These are phyloP conservation scores for Spencermartinsiella ligniputridi DNA, from an alignment of 1,139 yeast genomes.

Conservation along the genomic window DNA sequence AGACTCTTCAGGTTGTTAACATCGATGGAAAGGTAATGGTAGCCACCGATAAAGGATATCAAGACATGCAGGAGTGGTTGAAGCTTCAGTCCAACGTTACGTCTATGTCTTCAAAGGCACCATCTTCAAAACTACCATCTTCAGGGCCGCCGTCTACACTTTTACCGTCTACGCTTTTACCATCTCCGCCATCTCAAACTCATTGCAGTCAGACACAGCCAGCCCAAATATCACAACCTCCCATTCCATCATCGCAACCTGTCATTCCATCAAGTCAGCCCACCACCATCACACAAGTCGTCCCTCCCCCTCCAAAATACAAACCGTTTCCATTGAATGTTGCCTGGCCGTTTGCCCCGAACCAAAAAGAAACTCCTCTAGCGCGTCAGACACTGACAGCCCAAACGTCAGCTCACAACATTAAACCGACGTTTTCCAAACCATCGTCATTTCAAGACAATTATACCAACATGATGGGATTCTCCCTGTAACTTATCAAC, in stretches of 20 bases:
- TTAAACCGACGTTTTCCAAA: neutral
- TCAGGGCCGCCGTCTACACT: too few species aligned
- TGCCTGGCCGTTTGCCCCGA: neutral
- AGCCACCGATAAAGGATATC: slow-evolving; percentile 22
- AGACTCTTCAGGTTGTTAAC: slow-evolving; percentile 27
- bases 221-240: neutral
- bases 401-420: neutral
- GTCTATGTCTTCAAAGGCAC: too few species aligned
- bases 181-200: neutral
- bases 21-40: slow-evolving; percentile 32
- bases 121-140: too few species aligned
- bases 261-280: neutral
- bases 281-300: neutral
- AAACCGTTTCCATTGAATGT: neutral
- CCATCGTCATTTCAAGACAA: slow-evolving; percentile 6
- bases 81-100: slow-evolving; percentile 17
- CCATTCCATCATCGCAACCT: neutral
- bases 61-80: slow-evolving; percentile 35
- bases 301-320: too few species aligned
- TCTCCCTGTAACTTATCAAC: neutral
- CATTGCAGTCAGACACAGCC: neutral
- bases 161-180: neutral
- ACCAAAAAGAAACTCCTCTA: too few species aligned
- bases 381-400: neutral
- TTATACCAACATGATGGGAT: slow-evolving; percentile 2